Base-by-base conservation (phyloP, 192 early-diverging fungal species). In the Allomyces macrogynus region DNA sequence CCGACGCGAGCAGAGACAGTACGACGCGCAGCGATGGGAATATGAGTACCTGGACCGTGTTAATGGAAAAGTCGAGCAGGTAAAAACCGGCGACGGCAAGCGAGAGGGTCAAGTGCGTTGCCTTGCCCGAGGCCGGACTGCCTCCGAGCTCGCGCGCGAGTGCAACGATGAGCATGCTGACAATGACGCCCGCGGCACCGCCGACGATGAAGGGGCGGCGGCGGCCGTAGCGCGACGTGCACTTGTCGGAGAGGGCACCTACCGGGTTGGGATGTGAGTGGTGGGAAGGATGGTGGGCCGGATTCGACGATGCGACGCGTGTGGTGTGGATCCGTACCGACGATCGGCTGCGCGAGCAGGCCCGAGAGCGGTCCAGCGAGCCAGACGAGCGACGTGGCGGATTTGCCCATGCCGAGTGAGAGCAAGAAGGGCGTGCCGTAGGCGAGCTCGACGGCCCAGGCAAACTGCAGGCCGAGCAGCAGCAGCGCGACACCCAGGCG, bases 51-150 rank as follows among this genome's bases (percentile, higher is more conserved):
- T 89, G 87, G 10, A 93, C 86, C 10, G 85, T 84, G 71, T 97
- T 97, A 65, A 97, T 79, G 0, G 90, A 84, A 75, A 97, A 95
- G 73, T 97, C 95, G 23, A 97, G 70, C n/a, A 83, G 72, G 67
- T 93, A 97, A 68, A 97, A 95, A 11, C 83, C 83, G 10, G 79
- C 16, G 5, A 97, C 89, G 23, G 90, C 91, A 25, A 87, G 72
- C 40, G 76, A 70, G 43, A 90, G 83, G 1, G 86, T 77, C 63
- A 75, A 24, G 20, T n/a, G 27, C 23, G 18, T 11, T 1, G 65
- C 14, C 10, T 67, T n/a, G n/a, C 44, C 26, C 20, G 16, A 26
- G 5, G 57, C 65, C 25, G 42, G 18, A 20, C 16, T 20, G 16
- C 49, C 49, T 7, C 49, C 49, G 7, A 89, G 67, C 73, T 90